These are phyloP conservation scores for Jackrogersella minutella DNA, from an alignment of 495 filamentous ascomycete genomes.

Conservation along the genomic window DNA sequence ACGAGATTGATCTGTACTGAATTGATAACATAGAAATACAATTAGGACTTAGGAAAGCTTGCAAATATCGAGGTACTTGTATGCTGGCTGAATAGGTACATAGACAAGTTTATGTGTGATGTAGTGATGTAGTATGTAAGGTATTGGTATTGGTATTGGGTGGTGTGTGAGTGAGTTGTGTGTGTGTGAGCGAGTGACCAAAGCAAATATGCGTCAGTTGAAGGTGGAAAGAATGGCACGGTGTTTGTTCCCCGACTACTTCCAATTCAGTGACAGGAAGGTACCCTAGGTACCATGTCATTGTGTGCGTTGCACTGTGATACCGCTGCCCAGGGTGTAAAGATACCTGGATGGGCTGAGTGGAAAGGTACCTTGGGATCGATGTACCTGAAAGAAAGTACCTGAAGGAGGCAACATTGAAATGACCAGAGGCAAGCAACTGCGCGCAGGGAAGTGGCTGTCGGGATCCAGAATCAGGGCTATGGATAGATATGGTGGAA, in stretches of 20 bases:
- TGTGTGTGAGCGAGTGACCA: constrained; percentile 22
- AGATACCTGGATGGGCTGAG: constrained; percentile 26
- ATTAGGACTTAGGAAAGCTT: constrained; percentile 11
- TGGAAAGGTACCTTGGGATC: constrained; percentile 19
- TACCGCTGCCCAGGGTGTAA: constrained; percentile 18
- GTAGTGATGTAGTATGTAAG: neutral
- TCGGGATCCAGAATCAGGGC: constrained; percentile 28
- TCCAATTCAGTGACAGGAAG: constrained; percentile 27
- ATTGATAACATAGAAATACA: constrained; percentile 22
- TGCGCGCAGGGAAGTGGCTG: constrained; percentile 8
- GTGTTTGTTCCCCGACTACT: constrained; percentile 40
- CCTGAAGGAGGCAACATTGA: too few species aligned
- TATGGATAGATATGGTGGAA: neutral
- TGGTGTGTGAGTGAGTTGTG: constrained; percentile 12
- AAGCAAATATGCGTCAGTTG: constrained; percentile 31
- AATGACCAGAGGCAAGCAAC: neutral
- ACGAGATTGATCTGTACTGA: constrained; percentile 18
- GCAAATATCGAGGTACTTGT: constrained; percentile 21
- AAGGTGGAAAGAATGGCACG: constrained; percentile 37
- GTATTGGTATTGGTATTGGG: too few species aligned
- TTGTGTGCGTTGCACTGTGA: constrained; percentile 40
- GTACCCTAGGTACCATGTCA: constrained; percentile 36
- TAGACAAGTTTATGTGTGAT: constrained; percentile 8
- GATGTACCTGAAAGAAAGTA: constrained; percentile 23
- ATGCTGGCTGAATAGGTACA: constrained; percentile 19